Evolutionary conservation across 192 early-diverging fungal genomes (phyloP), one percentile per base, ranked within the genome.

Genomic region (Powellomyces hirtus): DNA sequence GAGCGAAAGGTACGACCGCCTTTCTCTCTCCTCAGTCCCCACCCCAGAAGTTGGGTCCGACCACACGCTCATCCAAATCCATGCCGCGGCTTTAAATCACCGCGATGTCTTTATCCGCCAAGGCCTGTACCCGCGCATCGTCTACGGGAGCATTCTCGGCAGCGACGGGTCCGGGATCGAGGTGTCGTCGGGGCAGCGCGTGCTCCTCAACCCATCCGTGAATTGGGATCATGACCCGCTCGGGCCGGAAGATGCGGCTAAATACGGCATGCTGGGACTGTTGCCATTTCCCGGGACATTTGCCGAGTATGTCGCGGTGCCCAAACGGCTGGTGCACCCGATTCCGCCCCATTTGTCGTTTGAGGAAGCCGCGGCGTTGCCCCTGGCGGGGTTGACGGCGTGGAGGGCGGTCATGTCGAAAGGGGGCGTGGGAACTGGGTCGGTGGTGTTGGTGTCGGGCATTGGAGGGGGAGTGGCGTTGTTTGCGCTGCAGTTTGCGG

Each of bases 391-490:
- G 11, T 35, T 79, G 36, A 80, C 81, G 6, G 83, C 72, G 13
- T 78, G 40, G 66, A 83, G 90, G 37, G 89, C 89, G 14, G 68
- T 79, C 0, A 80, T 91, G 36, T 85, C 88, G 11, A 82, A 87
- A 49, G 89, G 77, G 0, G 44, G 81, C 30, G 78, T 88, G 27
- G 55, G 68, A 30, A 49, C 72, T 8, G 86, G 84, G 3, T 72
- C 82, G 16, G 77, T 78, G 45, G 86, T 91, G 11, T 66, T 91
- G 1, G 80, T 91, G 29, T 83, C 89, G 31, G 90, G 89, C 40
- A 91, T 91, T 71, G 90, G 90, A 29, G 90, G 90, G 50, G 90
- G 65, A 33, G 65, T 67, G 31, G 65, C 65, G 0, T 59, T 90
- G 18, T 79, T 82, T 65, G 88, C 87, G 11, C 55, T 91, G 34